Evolutionary conservation across 2,329 filamentous ascomycete genomes (phyloP), one percentile per base, ranked within the genome.

Genomic region (Colletotrichum karsti): DNA sequence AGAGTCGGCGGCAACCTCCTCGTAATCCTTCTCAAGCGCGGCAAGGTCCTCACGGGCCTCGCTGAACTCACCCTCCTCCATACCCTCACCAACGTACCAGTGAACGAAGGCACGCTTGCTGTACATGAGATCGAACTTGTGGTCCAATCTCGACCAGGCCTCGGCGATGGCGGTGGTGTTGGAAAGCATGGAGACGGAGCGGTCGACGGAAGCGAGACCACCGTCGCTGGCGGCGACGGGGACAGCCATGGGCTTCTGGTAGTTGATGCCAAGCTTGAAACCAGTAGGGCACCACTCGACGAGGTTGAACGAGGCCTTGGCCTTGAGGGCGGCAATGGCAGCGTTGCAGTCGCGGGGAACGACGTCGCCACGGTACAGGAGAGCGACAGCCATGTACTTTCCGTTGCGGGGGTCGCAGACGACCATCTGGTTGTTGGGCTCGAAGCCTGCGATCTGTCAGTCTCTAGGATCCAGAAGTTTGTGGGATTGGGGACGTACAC

Each of bases 41-140:
- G 93, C 93, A 69, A 96, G 85, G 79, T 96, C 93, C 84, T 96
- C 93, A 74, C 93, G 91, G 70, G 93, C 93, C 82, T 96, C 93
- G 71, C 91, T 92, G 84, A 96, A 96, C 81, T 96, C 93, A 75
- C 93, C 93, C 80, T 96, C 93, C 84, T 96, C 93, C 93, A 96
- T 96, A 83, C 93, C 93, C 84, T 96, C 93, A 72, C 93, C 93
- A 60, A 96, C 93, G 73, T 93, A 93, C 91, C 91, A 92, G 83
- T 93, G 90, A 50, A 92, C 90, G 74, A 93, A 92, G 68, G 91
- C 90, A 73, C 91, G 90, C 87, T 92, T 92, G 83, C 87, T 90
- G 86, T 92, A 92, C 91, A 92, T 92, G 75, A 92, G 90, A 74
- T 92, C 90, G 80, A 93, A 92, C 84, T 92, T 92, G 86, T 91